Percentiles rank a stretch among this genome's conserved stretches.
Conservation (phyloP, 805 yeast species). For the Myxozyma lipomycoides region DNA sequence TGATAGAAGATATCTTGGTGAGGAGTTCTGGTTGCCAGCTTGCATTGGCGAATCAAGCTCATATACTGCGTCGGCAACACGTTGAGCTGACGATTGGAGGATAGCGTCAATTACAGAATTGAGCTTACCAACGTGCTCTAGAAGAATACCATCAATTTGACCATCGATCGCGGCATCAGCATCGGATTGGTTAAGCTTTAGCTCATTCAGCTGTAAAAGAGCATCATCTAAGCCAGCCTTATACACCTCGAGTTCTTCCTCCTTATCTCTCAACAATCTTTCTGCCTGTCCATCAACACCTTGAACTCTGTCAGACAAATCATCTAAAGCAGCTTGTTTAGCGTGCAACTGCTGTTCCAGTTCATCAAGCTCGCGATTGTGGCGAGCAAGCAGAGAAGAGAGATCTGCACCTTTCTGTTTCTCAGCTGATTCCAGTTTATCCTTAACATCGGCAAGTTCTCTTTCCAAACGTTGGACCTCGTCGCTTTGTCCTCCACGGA, state of each 20-base stretch:
- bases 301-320: conserved; percentile 29
- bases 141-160: conserved; percentile 52
- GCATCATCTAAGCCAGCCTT: conserved; percentile 66
- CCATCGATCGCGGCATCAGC: conserved; percentile 54
- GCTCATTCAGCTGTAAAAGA: conserved; percentile 52
- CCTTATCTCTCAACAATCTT: conserved; percentile 58
- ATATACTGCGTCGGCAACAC: conserved; percentile 66
- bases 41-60: conserved; percentile 76
- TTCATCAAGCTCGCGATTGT: conserved; percentile 57
- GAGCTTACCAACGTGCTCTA: conserved; percentile 49
- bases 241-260: conserved; percentile 74
- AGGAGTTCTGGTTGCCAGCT: conserved; percentile 72
- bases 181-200: conserved; percentile 42
- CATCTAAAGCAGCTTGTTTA: conserved; percentile 36
- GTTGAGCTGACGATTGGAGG: conserved; percentile 60
- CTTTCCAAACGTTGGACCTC: conserved; percentile 64
- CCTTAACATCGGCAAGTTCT: conserved; percentile 57
- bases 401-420: conserved; percentile 61
- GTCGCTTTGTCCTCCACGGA: conserved; percentile 58
- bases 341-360: conserved; percentile 42
- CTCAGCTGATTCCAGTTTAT: conserved; percentile 56
- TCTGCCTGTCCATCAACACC: conserved; percentile 38
- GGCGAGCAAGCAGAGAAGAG: conserved; percentile 55
- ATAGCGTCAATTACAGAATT: conserved; percentile 64
- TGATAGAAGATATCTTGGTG: conserved; percentile 65